phyloP scores from a whole-genome alignment of 148 eudicot genomes.

The Euryodendron excelsum region DNA sequence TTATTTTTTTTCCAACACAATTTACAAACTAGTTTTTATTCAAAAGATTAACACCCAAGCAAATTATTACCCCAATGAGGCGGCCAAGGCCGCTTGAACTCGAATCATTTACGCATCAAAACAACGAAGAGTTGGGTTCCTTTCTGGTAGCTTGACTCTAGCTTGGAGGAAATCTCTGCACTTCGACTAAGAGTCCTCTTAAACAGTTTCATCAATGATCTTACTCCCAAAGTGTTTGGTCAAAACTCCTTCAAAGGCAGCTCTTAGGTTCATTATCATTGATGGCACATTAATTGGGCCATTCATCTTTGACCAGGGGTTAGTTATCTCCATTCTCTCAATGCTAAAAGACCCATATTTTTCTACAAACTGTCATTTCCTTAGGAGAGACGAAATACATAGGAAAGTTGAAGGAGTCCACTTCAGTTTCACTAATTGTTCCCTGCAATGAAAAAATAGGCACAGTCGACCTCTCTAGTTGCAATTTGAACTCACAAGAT shows the following conservation, averaged over 20 bases:
- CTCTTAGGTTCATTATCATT: background rate
- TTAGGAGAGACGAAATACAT: background rate
- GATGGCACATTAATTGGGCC: background rate
- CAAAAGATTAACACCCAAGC: too few relatives aligned
- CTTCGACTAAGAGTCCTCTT: background rate
- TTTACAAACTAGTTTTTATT: too few relatives aligned
- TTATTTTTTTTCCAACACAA: too few relatives aligned
- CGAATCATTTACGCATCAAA: background rate
- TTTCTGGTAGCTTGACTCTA: too few relatives aligned
- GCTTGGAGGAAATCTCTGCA: background rate
- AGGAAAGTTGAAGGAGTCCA: slow-evolving; percentile 11
- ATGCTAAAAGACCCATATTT: slow-evolving; percentile 6
- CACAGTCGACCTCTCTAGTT: too few relatives aligned
- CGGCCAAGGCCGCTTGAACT: too few relatives aligned
- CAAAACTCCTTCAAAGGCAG: background rate
- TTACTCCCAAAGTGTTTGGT: background rate
- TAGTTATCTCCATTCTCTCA: background rate
- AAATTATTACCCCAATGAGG: too few relatives aligned
- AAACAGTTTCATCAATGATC: background rate
- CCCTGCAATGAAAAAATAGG: background rate
- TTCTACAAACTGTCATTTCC: background rate
- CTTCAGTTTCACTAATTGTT: background rate
- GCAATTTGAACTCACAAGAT: too few relatives aligned
- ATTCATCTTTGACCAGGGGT: background rate
- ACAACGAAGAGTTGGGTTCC: background rate